These are phyloP conservation scores for Candida golubevii DNA, from an alignment of 805 yeast genomes.

Conservation along the genomic window DNA sequence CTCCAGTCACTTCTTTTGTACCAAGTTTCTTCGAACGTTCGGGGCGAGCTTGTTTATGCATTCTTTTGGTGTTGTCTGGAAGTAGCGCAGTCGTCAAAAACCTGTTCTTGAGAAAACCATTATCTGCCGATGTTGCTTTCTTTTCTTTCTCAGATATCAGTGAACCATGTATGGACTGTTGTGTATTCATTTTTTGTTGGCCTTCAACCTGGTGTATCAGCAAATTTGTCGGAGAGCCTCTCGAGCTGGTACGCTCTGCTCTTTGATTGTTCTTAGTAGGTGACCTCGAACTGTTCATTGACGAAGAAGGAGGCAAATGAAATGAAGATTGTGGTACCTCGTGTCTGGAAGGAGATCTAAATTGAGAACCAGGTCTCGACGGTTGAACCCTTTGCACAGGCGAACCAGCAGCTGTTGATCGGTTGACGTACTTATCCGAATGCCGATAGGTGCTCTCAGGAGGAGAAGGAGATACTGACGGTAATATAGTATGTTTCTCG, in stretches of 20 bases:
- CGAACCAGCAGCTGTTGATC: too few relatives aligned
- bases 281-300: constrained; percentile 10
- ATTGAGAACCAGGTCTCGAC: too few relatives aligned
- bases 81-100: constrained; percentile 35
- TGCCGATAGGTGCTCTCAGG: too few relatives aligned
- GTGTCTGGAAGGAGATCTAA: too few relatives aligned
- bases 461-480: too few relatives aligned
- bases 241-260: constrained; percentile 5
- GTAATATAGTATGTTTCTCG: too few relatives aligned
- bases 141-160: constrained; percentile 28
- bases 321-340: neutral
- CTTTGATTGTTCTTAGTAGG: constrained; percentile 11
- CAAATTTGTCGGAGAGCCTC: constrained; percentile 6
- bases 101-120: constrained; percentile 22
- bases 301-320: neutral
- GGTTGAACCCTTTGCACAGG: too few relatives aligned
- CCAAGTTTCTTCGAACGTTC: too few relatives aligned
- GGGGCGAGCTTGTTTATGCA: too few relatives aligned
- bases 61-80: constrained; percentile 12
- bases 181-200: constrained; percentile 9
- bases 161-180: constrained; percentile 29
- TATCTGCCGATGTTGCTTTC: constrained; percentile 1
- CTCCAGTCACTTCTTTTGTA: too few relatives aligned
- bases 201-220: constrained; percentile 2
- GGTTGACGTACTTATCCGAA: too few relatives aligned